phyloP scores from a whole-genome alignment of 73 alveolate genomes.

The Effrenium voratum region DNA sequence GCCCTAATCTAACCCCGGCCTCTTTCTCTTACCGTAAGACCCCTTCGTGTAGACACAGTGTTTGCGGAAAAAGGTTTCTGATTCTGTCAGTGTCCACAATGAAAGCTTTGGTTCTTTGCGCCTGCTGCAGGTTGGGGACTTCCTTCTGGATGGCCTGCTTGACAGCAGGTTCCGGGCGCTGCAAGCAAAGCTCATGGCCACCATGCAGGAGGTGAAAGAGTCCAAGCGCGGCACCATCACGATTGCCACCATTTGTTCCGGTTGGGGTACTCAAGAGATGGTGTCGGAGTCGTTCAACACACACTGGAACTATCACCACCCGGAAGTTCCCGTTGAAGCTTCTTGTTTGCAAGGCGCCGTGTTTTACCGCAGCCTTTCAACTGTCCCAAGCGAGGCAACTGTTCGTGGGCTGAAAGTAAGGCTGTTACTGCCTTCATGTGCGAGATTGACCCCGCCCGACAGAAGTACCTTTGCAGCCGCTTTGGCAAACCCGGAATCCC shows the following conservation, averaged over 20 bases:
- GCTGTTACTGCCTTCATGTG: conserved; percentile 33
- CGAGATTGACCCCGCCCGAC: background rate
- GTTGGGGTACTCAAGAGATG: conserved; percentile 29
- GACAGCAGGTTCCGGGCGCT: background rate
- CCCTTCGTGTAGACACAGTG: too few relatives aligned
- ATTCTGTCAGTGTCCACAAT: too few relatives aligned
- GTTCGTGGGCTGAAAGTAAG: too few relatives aligned
- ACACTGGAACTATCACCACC: background rate
- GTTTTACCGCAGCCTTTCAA: background rate
- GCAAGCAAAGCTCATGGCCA: background rate
- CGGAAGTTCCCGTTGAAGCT: background rate
- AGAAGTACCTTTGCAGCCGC: background rate
- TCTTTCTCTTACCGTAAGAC: too few relatives aligned
- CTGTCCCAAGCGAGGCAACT: too few relatives aligned
- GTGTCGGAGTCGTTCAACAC: background rate
- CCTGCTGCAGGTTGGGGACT: background rate
- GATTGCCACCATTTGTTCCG: background rate
- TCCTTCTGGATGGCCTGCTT: background rate
- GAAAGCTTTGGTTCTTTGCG: too few relatives aligned
- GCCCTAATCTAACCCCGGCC: too few relatives aligned
- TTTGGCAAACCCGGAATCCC: background rate
- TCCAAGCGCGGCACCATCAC: background rate
- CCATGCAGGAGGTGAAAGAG: background rate
- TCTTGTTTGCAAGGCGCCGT: background rate
- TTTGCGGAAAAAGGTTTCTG: too few relatives aligned